Base-by-base conservation (phyloP, 1,139 yeast genomes). In the Kurtzmaniella quercitrusa region DNA sequence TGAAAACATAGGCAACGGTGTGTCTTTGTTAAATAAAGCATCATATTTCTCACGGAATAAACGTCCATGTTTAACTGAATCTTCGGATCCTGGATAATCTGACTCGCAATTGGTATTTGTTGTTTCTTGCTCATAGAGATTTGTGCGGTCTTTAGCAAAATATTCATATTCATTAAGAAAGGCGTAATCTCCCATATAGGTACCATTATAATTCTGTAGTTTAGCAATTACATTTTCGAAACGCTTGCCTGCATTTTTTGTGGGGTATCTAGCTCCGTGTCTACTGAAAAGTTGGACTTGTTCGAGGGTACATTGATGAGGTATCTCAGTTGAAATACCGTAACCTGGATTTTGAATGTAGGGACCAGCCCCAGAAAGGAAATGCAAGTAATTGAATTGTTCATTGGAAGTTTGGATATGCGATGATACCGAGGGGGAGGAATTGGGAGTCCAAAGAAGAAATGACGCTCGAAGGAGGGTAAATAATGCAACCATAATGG, bases 191-290 rank as follows among this genome's bases (percentile, higher is more conserved):
- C 65, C 66, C 1, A 44, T 46, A 33, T 61, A 48, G 2, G 51
- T 45, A 18, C 50, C 46, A 11, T 49, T 48, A 41, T 57, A 56
- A 22, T 45, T 42, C 42, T 55, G 53, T 30, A 65, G 52, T 38
- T 55, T 50, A 15, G 53, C 47, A 36, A 60, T 53, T 9, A 61
- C 47, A 14, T 49, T 53, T 39, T 62, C 60, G 20, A 55, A 60
- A 9, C 36, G 39, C 17, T 40, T 45, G 5, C 68, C 68, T 18
- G 51, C 59, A 3, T 53, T 44, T n/a, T 50, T 43, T 2, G 63
- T 60, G 5, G 73, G 73, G 47, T 51, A 67, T 41, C 72, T 52
- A 45, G 66, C 72, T 0, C 72, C 73, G 41, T 67, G 73, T 52
- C 73, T 59, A 50, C 63, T 56, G 34, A 56, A 44, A 38, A 62